These are phyloP conservation scores for Candida nitratophila DNA, from an alignment of 805 yeast species.

Conservation along the genomic window DNA sequence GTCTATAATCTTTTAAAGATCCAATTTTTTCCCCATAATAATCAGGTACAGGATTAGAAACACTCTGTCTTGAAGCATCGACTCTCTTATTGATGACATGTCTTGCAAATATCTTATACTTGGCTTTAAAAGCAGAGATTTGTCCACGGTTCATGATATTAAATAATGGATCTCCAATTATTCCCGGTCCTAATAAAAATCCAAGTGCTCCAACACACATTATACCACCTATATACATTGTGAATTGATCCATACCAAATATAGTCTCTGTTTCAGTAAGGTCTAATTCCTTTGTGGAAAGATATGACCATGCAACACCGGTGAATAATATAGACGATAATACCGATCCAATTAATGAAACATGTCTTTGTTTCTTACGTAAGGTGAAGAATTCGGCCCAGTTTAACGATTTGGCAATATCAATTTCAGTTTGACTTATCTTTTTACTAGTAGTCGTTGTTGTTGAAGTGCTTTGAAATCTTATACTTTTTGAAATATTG, in stretches of 20 bases:
- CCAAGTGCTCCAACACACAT: conserved; percentile 71
- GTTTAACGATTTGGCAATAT: conserved; percentile 29
- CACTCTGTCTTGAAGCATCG: conserved; percentile 85
- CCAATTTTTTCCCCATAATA: conserved; percentile 96
- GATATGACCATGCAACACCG: conserved; percentile 60
- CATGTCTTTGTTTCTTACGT: conserved; percentile 66
- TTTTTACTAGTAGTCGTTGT: background rate
- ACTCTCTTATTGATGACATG: conserved; percentile 77
- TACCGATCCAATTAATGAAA: conserved; percentile 62
- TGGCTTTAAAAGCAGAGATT: conserved; percentile 42
- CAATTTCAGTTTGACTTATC: conserved; percentile 15
- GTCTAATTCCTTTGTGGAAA: conserved; percentile 80
- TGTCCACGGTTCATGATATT: conserved; percentile 40
- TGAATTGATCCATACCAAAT: conserved; percentile 84
- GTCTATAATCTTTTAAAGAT: conserved; percentile 78
- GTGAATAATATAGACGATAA: conserved; percentile 64
- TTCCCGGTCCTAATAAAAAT: conserved; percentile 71
- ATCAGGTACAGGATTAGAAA: conserved; percentile 96
- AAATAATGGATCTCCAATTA: conserved; percentile 66
- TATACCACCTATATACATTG: conserved; percentile 70
- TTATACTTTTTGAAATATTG: background rate
- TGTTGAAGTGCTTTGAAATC: background rate
- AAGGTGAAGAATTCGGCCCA: conserved; percentile 81
- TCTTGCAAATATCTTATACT: conserved; percentile 68
- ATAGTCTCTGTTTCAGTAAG: conserved; percentile 84